phyloP scores from a whole-genome alignment of 208 protist genomes.

The Trypanosoma boissoni region DNA sequence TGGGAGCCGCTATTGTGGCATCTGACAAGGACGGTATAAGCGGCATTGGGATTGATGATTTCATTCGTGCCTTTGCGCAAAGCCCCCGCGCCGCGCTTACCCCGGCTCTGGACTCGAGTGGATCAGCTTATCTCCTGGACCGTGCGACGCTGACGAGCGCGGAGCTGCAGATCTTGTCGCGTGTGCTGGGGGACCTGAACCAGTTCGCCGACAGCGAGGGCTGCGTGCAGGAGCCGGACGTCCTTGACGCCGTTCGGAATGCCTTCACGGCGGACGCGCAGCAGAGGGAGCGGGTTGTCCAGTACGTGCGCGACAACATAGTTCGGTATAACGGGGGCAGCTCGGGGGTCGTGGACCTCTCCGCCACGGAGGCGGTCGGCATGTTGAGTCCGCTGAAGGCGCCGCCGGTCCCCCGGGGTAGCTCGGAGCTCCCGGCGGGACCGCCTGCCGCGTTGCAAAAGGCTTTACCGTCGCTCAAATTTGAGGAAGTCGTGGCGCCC shows the following conservation, averaged over 20 bases:
- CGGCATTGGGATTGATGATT: constrained; percentile 60
- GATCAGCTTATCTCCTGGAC: too few relatives aligned
- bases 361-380: background rate
- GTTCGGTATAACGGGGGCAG: constrained; percentile 6
- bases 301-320: constrained; percentile 36
- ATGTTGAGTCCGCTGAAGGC: background rate
- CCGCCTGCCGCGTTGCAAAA: too few relatives aligned
- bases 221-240: constrained; percentile 32
- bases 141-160: constrained; percentile 21
- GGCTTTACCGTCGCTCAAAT: too few relatives aligned
- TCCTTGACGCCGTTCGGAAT: constrained; percentile 31
- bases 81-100: constrained; percentile 30
- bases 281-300: constrained; percentile 45
- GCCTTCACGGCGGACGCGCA: constrained; percentile 35
- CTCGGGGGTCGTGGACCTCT: constrained; percentile 6
- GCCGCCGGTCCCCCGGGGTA: too few relatives aligned
- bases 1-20: constrained; percentile 60
- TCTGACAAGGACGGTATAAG: constrained; percentile 37
- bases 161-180: constrained; percentile 43
- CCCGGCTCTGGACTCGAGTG: constrained; percentile 1
- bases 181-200: constrained; percentile 41
- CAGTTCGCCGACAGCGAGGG: constrained; percentile 30
- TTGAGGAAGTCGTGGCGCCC: too few relatives aligned
- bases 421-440: too few relatives aligned
- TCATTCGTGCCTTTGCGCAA: constrained; percentile 62